phyloP scores from a whole-genome alignment of 495 filamentous ascomycete species.

The Penicillium egyptiacum region DNA sequence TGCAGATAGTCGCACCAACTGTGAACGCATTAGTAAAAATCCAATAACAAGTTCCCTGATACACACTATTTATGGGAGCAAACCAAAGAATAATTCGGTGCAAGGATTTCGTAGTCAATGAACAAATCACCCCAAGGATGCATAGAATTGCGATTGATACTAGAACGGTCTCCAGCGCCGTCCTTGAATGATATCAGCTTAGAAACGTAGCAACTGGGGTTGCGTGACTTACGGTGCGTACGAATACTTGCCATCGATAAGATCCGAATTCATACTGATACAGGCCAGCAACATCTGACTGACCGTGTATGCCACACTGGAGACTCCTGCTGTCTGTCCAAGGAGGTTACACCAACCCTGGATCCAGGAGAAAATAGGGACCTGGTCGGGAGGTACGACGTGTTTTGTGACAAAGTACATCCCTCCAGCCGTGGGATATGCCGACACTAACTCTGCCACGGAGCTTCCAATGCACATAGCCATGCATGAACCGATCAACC shows the following conservation, averaged over 20 bases:
- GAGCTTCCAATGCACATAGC: constrained; percentile 67
- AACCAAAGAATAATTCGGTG: constrained; percentile 69
- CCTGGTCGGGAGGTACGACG: constrained; percentile 57
- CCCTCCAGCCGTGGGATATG: constrained; percentile 62
- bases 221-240: constrained; percentile 44
- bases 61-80: constrained; percentile 67
- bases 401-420: constrained; percentile 67
- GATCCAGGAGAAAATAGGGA: constrained; percentile 59
- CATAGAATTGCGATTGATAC: constrained; percentile 59
- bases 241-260: constrained; percentile 44
- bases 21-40: background rate
- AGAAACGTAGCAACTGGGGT: background rate
- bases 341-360: constrained; percentile 64
- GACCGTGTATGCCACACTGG: constrained; percentile 57
- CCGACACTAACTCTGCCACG: constrained; percentile 61
- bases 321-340: constrained; percentile 59
- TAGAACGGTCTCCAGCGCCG: constrained; percentile 61
- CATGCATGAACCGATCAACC: constrained; percentile 68
- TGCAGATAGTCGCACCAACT: constrained; percentile 58
- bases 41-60: background rate
- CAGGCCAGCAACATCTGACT: constrained; percentile 59
- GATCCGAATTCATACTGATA: constrained; percentile 56
- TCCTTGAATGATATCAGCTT: constrained; percentile 41
- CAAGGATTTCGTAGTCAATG: constrained; percentile 61
- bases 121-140: constrained; percentile 62